Conservation (phyloP, 2,329 filamentous ascomycete species). For the Elsinoe australis region DNA sequence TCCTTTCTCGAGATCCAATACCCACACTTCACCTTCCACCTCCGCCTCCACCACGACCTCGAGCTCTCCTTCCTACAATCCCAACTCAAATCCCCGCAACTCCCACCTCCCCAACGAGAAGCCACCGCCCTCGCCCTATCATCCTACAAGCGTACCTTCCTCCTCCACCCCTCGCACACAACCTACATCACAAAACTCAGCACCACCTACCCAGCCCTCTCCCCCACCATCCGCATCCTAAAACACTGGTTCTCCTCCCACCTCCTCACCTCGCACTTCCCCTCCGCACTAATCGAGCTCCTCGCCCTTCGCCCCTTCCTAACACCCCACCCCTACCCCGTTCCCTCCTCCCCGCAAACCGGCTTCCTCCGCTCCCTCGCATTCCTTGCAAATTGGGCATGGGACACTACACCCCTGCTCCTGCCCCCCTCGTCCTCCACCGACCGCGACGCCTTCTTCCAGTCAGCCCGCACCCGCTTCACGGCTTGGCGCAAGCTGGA, state of each 20-base stretch:
- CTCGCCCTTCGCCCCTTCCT: conserved; percentile 71
- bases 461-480: conserved; percentile 52
- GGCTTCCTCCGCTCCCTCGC: conserved; percentile 75
- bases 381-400: conserved; percentile 83
- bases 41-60: conserved; percentile 82
- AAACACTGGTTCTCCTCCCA: conserved; percentile 88
- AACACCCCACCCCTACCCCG: conserved; percentile 69
- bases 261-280: conserved; percentile 67
- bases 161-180: conserved; percentile 67
- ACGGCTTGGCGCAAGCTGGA: conserved; percentile 83
- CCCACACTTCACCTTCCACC: conserved; percentile 61
- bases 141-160: conserved; percentile 61
- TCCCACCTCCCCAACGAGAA: conserved; percentile 59
- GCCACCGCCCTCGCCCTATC: conserved; percentile 63
- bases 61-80: conserved; percentile 74
- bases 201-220: conserved; percentile 71
- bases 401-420: conserved; percentile 73
- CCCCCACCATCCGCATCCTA: conserved; percentile 70
- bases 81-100: conserved; percentile 64
- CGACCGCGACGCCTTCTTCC: conserved; percentile 55
- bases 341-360: conserved; percentile 66
- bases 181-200: conserved; percentile 74
- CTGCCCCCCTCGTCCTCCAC: conserved; percentile 57
- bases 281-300: conserved; percentile 76
- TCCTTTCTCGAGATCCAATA: conserved; percentile 78